These are phyloP conservation scores for Pyrus pyrifolia DNA, from an alignment of 306 rosid species.

Conservation along the genomic window DNA sequence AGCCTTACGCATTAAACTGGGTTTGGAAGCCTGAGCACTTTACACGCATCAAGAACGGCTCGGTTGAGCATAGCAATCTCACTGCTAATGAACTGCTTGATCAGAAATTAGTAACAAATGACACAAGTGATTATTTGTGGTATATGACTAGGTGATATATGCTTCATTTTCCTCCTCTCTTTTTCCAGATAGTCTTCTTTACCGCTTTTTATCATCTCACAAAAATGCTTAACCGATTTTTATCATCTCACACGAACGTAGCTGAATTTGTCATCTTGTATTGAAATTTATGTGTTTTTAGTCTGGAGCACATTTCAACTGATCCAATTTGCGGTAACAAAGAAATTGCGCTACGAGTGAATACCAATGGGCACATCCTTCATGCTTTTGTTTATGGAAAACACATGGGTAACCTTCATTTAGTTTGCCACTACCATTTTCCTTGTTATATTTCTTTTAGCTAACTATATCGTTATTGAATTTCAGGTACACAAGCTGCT, in stretches of 20 bases:
- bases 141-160: slow-evolving; percentile 1
- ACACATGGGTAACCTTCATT: neutral
- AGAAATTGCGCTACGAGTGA: neutral
- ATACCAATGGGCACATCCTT: slow-evolving; percentile 2
- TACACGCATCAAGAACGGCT: neutral
- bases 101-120: neutral
- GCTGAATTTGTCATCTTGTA: neutral
- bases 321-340: neutral
- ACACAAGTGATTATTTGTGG: slow-evolving; percentile 12
- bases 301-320: neutral
- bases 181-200: neutral
- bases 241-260: neutral
- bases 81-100: neutral
- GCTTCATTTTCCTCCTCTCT: neutral
- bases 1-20: slow-evolving; percentile 10
- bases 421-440: neutral
- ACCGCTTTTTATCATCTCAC: neutral
- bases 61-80: neutral
- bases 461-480: neutral
- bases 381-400: slow-evolving; percentile 5
- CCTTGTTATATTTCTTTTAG: neutral
- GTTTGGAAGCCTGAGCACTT: slow-evolving; percentile 20
- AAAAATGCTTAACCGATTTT: neutral
- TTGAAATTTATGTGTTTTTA: neutral
- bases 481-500: neutral